Evolutionary conservation across 1,284 basidiomycete species (phyloP).

Genomic region (Phellinidium pouzarii): DNA sequence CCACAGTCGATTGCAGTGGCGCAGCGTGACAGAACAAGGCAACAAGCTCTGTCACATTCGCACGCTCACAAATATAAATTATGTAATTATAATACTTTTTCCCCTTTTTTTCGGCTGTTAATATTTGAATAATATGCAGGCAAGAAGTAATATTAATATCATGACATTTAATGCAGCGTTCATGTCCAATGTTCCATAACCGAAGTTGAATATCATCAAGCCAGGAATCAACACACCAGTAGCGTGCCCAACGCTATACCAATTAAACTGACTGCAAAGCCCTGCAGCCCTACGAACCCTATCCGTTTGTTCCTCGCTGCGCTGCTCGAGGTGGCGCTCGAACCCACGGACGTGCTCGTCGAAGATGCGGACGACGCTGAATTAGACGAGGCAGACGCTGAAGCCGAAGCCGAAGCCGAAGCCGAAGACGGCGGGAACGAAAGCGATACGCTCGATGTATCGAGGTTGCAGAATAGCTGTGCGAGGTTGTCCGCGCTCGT

Average conservation of each 20-base stretch:
- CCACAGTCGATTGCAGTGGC: background rate
- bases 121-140: too few species aligned
- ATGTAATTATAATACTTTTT: too few species aligned
- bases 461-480: constrained; percentile 28
- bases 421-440: constrained; percentile 24
- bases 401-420: background rate
- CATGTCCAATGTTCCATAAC: too few species aligned
- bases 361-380: background rate
- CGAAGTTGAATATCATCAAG: too few species aligned
- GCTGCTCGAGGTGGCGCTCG: background rate
- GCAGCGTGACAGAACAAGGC: background rate
- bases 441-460: constrained; percentile 26
- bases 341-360: background rate
- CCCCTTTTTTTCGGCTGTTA: too few species aligned
- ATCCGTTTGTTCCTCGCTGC: background rate
- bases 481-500: constrained; percentile 24
- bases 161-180: too few species aligned
- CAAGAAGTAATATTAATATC: too few species aligned
- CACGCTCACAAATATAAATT: background rate
- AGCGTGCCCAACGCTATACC: background rate
- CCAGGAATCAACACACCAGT: background rate
- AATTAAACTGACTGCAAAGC: background rate
- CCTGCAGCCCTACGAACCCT: background rate
- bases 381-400: background rate
- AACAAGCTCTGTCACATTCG: background rate